Percentiles rank a stretch among this genome's conserved stretches.
These are phyloP conservation scores for Warburgia ugandensis DNA, from an alignment of 164 flowering plant genomes.

Conservation along the genomic window DNA sequence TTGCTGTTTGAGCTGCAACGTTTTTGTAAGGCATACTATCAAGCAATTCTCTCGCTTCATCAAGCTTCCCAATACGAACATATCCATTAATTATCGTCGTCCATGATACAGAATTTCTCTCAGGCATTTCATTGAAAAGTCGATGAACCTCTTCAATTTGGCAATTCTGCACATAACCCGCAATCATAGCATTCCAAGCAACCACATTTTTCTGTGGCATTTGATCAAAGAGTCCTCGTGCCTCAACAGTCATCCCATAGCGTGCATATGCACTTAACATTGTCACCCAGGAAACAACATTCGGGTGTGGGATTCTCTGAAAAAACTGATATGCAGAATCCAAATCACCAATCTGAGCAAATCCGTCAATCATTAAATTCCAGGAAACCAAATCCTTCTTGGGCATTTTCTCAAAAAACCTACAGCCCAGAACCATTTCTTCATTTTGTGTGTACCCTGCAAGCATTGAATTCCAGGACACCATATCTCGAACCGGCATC, in stretches of 20 bases:
- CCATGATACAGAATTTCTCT: slow-evolving; percentile 13
- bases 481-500: slow-evolving; percentile 9
- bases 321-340: slow-evolving; percentile 11
- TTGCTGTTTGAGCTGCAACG: slow-evolving; percentile 12
- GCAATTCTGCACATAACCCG: slow-evolving; percentile 14
- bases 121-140: slow-evolving; percentile 12
- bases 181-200: slow-evolving; percentile 18
- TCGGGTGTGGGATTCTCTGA: slow-evolving; percentile 6
- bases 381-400: slow-evolving; percentile 15
- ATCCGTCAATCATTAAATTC: slow-evolving; percentile 19
- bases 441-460: slow-evolving; percentile 15
- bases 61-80: slow-evolving; percentile 11
- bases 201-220: slow-evolving; percentile 16
- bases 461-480: slow-evolving; percentile 17
- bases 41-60: slow-evolving; percentile 11
- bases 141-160: slow-evolving; percentile 6
- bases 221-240: slow-evolving; percentile 6
- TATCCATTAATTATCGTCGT: slow-evolving; percentile 14
- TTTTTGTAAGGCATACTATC: slow-evolving; percentile 13
- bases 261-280: slow-evolving; percentile 16
- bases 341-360: slow-evolving; percentile 10
- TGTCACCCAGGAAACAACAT: slow-evolving; percentile 19
- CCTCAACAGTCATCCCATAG: slow-evolving; percentile 6
- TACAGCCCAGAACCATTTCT: slow-evolving; percentile 9
- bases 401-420: slow-evolving; percentile 12